Base-by-base conservation (phyloP, 257 asterid species). In the Fraxinus cuspidata region DNA sequence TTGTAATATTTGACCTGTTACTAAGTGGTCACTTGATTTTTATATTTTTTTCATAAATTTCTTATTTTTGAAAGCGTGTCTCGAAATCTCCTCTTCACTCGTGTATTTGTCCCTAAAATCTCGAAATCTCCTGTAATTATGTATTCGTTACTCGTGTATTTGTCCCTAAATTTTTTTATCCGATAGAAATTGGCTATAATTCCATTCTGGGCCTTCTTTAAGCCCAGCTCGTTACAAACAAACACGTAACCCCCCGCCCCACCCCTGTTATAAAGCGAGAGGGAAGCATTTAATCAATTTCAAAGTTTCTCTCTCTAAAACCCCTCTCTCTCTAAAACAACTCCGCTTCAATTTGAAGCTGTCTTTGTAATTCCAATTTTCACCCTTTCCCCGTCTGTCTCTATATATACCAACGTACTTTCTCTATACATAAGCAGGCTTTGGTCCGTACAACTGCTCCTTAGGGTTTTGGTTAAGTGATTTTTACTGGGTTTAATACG, bases 261-360 rank as follows among this genome's bases (percentile, higher is more conserved):
- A 0, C 19, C 7, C 5, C 2, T 10, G 3, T 51, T 70, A 86
- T 81, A 81, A 81, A 87, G 75, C 66, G 72, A 84, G 84, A 78
- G 87, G 85, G 85, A 82, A 82, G 86, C 75, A 53, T 77, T 70
- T 3, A 8, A 56, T 67, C 49, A 79, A 35, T 70, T 87, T 87
- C 83, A 84, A 86, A 84, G 87, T 81, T 71, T 40, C 78, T 42
- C 87, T 73, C 40, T 74, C 77, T 78, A 18, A 16, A 53, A 3
- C n/a, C 3, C 16, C 21, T 76, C 85, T 78, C 90, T 86, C 86
- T 60, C 19, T 44, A 2, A 27, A 77, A 75, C 21, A 74, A 74
- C 78, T 81, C 87, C 86, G 94, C 94, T 86, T 90, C 74, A 85
- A 81, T 73, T 85, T 85, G 83, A 90, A 86, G 94, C 94, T 82